These are phyloP conservation scores for Aspergillus brunneoviolaceus DNA, from an alignment of 2,329 filamentous ascomycete species.

Conservation along the genomic window DNA sequence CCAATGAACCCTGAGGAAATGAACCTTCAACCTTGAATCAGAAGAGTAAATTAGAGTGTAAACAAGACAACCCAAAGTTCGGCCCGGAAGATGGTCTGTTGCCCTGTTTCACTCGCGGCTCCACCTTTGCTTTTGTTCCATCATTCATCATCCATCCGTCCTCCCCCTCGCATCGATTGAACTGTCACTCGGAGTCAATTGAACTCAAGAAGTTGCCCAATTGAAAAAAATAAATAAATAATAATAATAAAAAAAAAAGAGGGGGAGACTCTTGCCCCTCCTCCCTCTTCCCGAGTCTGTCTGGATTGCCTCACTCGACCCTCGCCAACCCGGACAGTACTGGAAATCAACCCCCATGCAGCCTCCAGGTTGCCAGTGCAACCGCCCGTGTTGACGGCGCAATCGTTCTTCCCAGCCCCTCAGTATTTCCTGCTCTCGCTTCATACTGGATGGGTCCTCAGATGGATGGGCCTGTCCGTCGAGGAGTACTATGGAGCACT, in stretches of 20 bases:
- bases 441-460: slow-evolving; percentile 11
- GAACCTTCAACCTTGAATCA: no score
- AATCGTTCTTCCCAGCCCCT: slow-evolving; percentile 13
- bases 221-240: no score
- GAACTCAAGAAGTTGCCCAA: no score
- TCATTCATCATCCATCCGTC: no score
- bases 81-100: background rate
- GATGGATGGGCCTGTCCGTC: no score
- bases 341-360: background rate
- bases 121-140: background rate
- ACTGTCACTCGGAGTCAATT: no score
- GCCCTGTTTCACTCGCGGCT: background rate
- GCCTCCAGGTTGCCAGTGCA: slow-evolving; percentile 21
- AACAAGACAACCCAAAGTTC: no score
- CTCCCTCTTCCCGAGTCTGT: background rate
- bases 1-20: no score
- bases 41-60: no score
- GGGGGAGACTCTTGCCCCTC: background rate
- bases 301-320: background rate
- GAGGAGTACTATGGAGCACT: no score
- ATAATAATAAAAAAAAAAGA: no score
- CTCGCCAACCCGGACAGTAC: background rate
- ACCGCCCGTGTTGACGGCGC: slow-evolving; percentile 21
- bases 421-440: slow-evolving; percentile 10
- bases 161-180: no score